Evolutionary conservation across 2,329 filamentous ascomycete species (phyloP).

Genomic region (Botryotinia narcissicola): DNA sequence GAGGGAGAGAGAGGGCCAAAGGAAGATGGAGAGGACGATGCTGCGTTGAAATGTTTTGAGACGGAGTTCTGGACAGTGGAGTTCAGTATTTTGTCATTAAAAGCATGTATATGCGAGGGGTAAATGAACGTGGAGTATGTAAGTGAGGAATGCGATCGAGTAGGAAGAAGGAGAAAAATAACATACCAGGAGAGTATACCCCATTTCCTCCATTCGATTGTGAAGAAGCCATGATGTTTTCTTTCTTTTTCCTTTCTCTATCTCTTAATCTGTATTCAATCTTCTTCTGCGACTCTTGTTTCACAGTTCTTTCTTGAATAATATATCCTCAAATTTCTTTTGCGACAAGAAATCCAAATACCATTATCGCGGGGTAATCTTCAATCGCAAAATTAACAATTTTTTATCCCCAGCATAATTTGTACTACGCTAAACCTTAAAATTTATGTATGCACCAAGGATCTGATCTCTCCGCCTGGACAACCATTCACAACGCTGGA

Average conservation of each 20-base stretch:
- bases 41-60: slow-evolving; percentile 77
- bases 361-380: not conserved
- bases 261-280: not conserved
- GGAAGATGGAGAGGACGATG: slow-evolving; percentile 78
- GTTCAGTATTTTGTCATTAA: slow-evolving; percentile 3
- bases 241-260: not conserved
- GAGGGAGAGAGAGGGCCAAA: slow-evolving; percentile 85
- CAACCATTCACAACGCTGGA: not conserved
- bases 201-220: slow-evolving; percentile 9
- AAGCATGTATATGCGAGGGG: not conserved
- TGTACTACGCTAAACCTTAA: not conserved
- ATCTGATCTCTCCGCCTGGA: not conserved
- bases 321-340: not conserved
- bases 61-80: slow-evolving; percentile 36
- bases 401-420: slow-evolving; percentile 11
- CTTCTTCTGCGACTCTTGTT: not conserved
- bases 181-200: slow-evolving; percentile 14
- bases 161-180: not conserved
- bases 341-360: not conserved
- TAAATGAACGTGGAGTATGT: too few species aligned
- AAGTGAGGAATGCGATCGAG: not conserved
- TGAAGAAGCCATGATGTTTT: not conserved
- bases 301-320: not conserved
- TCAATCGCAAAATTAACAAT: slow-evolving; percentile 1
- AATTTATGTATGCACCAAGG: not conserved